These are phyloP conservation scores for Tuber melanosporum DNA, from an alignment of 495 filamentous ascomycete genomes.

Conservation along the genomic window DNA sequence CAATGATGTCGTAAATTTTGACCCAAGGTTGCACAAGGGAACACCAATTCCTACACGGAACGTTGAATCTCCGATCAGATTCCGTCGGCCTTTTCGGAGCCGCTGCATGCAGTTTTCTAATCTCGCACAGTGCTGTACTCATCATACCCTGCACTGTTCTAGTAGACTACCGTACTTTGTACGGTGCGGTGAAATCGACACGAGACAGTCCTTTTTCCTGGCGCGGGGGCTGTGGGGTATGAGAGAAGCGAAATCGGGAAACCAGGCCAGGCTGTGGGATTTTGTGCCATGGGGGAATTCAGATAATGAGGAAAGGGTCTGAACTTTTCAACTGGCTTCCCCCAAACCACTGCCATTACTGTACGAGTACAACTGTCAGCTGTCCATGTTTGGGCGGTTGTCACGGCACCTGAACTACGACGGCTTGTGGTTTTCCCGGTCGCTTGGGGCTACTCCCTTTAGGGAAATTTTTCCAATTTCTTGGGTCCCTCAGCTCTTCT, in stretches of 20 bases:
- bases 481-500: background rate
- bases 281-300: background rate
- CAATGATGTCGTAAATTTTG: background rate
- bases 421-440: conserved; percentile 29
- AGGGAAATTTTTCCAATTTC: conserved; percentile 11
- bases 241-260: background rate
- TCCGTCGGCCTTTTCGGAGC: background rate
- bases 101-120: background rate
- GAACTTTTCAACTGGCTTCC: background rate
- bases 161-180: too few species aligned
- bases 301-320: background rate
- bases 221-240: background rate
- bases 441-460: conserved; percentile 30
- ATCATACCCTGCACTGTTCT: too few species aligned
- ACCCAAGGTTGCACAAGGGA: background rate
- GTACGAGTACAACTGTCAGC: background rate
- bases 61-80: background rate
- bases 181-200: background rate
- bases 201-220: background rate
- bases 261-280: background rate
- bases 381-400: conserved; percentile 18
- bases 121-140: background rate
- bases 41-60: background rate
- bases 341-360: too few species aligned
- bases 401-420: conserved; percentile 23